A percentile compares a stretch with the other conserved stretches of the same genome.
phyloP scores from a whole-genome alignment of 148 eudicot species.

The Cornus controversa region DNA sequence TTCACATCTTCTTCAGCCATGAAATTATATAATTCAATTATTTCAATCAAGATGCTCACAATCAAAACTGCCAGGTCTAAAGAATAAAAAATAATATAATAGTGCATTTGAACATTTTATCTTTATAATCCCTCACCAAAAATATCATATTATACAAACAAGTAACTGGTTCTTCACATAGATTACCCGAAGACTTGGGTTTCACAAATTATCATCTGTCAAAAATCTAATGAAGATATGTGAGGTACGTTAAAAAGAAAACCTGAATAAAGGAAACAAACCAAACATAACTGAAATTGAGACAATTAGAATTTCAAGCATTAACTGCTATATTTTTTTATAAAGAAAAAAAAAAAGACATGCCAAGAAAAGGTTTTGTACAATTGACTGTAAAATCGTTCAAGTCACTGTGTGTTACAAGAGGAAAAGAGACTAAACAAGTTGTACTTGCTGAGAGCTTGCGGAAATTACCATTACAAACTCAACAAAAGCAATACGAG shows the following conservation, averaged over 20 bases:
- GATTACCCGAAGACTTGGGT: not conserved
- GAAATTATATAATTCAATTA: not conserved
- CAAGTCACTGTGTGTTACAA: not conserved
- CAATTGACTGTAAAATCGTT: not conserved
- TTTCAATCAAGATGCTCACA: no score
- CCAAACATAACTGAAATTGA: not conserved
- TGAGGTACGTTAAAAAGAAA: not conserved
- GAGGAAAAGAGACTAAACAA: not conserved
- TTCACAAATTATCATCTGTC: not conserved
- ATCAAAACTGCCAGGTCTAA: not conserved
- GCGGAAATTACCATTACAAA: conserved; percentile 37
- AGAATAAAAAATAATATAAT: no score
- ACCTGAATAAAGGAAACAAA: not conserved
- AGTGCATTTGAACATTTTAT: no score
- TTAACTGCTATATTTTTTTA: not conserved
- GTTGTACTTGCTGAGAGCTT: not conserved
- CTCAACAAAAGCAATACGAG: conserved; percentile 58
- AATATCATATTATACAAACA: not conserved
- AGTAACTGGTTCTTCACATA: not conserved
- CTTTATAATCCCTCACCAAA: not conserved
- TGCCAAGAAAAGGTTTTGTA: not conserved
- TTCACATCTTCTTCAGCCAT: not conserved
- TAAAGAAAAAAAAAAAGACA: no score
- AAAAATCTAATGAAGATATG: not conserved
- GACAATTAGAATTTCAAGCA: not conserved